Evolutionary conservation across 305 asterid genomes (phyloP).

Genomic region (Fraxinus sp.): DNA sequence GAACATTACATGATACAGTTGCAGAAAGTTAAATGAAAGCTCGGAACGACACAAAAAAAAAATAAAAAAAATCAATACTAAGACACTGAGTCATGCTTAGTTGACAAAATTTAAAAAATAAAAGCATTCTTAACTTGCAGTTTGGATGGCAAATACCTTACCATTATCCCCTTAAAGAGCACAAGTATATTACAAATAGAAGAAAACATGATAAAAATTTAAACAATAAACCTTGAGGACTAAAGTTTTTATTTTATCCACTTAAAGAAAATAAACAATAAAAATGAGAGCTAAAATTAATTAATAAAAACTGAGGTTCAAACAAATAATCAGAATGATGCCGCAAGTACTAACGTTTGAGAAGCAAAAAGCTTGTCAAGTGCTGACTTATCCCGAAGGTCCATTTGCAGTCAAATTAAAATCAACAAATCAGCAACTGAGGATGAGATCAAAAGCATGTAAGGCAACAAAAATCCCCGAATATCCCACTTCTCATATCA

Average conservation of each 20-base stretch:
- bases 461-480: not conserved
- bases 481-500: conserved; percentile 15
- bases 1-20: not conserved
- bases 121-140: not conserved
- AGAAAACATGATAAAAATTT: not conserved
- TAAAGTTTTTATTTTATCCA: no score
- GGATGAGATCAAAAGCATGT: not conserved
- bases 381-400: conserved; percentile 77
- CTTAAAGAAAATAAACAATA: no score
- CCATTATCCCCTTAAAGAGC: not conserved
- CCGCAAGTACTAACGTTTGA: conserved; percentile 45
- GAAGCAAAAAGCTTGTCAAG: conserved; percentile 75
- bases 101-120: no score
- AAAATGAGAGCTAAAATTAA: no score
- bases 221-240: not conserved
- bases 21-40: not conserved
- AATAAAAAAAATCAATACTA: not conserved
- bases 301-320: not conserved
- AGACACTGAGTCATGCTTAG: not conserved
- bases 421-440: not conserved
- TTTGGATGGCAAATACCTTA: not conserved
- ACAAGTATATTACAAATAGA: no score
- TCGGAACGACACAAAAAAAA: not conserved
- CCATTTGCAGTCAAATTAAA: conserved; percentile 52
- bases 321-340: not conserved